Base-by-base conservation (phyloP, 78 protist species). In the Planoprotostelium fungivorum region DNA sequence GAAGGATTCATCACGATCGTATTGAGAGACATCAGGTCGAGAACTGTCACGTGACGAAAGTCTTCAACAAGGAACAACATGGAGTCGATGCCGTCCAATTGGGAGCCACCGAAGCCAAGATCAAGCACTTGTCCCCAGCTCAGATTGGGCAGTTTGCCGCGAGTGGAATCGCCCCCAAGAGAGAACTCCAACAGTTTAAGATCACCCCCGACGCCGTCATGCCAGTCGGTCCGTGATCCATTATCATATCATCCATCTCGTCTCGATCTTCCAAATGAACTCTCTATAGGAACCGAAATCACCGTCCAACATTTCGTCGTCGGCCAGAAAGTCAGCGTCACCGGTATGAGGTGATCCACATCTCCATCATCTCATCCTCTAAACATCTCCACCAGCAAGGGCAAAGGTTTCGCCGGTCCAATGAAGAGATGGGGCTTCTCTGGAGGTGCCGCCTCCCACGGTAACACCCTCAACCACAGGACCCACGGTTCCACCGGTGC, bases 401-500 rank as follows among this genome's bases (percentile, higher is more conserved):
- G 97, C 63, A 95, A 95, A 86, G 97, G 97, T 35, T 95, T 94
- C 85, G 88, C 84, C 0, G 97, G 97, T 34, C 95, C 86, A 35
- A 95, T 95, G 97, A 93, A 93, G 84, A 85, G 96, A 31, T 91
- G 91, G 90, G 92, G 94, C 39, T 95, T 95, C 86, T 23, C 35
- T 9, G 97, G 97, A 38, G 92, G 84, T 37, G 84, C 94, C 1
- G 95, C 94, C 0, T 92, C 96, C 28, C 97, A 95, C 87, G 97
- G 97, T 92, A 89, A 38, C n/a, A 87, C 96, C 5, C 31, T 29
- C 9, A 31, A 92, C 0, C 97, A 95, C 88, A 88, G 97, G 39
- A 36, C 84, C 28, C 85, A 51, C 31, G 97, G 97, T 85, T 87
- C 96, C 5, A 85, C 88, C 10, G 96, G 93, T 36, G 90, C 91